Base-by-base conservation (phyloP, 2,329 filamentous ascomycete genomes). In the Ilyonectria destructans region DNA sequence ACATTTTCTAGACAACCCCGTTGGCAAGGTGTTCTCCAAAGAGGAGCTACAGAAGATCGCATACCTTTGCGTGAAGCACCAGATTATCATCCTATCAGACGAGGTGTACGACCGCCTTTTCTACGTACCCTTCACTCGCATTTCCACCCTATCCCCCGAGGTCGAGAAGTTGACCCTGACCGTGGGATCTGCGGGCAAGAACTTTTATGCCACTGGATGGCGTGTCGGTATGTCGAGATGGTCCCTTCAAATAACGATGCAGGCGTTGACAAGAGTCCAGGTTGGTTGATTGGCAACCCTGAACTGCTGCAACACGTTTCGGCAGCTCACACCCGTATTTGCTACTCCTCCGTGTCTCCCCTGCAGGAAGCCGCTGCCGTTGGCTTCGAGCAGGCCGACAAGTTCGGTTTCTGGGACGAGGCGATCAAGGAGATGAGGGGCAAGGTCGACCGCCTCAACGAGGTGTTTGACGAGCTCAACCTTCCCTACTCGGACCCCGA, bases 171-270 rank as follows among this genome's bases (percentile, higher is more conserved):
- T 97, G 73, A 98, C 96, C 5, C 83, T 99, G 56, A 98, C 96
- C 0, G 96, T 99, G 33, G 96, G 96, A 21, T 97, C 95, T 0
- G 96, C 95, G 1, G 96, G 96, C 75, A 99, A 99, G 88, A 97
- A 96, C 85, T 99, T 99, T 82, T 98, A 98, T 79, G 94, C 94
- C 64, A 99, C 96, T 0, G 96, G 96, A 55, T 99, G 96, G 96
- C 91, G 96, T 65, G 95, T 98, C 5, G 89, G 85, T 85, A 74
- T 19, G 84, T 78, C 21, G 4, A 55, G 29, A 7, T 12, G 13
- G 13, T 2, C 12, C 31, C 8, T 10, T n/a, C 7, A 12, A 4
- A 23, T 5, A 29, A 52, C 15, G 29, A 2, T 21, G 6, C 31
- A 31, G 51, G 4, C 21, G 3, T 60, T 75, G 6, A 75, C 37